Base-by-base conservation (phyloP, 2,329 filamentous ascomycete genomes). In the Colletotrichum sp. region DNA sequence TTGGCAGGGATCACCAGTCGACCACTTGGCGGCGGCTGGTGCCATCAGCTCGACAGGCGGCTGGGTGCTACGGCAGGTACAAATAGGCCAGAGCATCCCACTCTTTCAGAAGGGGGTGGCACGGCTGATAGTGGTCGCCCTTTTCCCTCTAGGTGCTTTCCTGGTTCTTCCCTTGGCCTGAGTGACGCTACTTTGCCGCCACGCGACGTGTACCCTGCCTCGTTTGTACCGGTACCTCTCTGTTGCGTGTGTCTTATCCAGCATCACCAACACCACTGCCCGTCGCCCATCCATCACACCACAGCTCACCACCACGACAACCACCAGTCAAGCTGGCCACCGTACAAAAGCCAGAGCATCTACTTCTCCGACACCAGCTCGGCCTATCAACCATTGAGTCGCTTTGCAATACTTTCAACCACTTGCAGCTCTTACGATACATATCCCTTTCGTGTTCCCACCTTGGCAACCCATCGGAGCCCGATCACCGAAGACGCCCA, bases 51-150 rank as follows among this genome's bases (percentile, higher is more conserved):
- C 18, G n/a, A 56, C 26, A 28, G 56, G 55, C n/a, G 58, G 34
- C 43, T 14, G 28, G 71, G 43, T 56, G 26, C 38, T 59, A 64
- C 56, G 48, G 73, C 73, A 75, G 73, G 73, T 75, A 75, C 73
- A 75, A 73, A 75, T 73, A 73, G 73, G 62, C 58, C 69, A 24
- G 28, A 61, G 63, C 63, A 75, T 75, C 69, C 73, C 73, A 73
- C 63, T 74, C 72, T 66, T 55, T 66, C 61, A 74, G 72, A 74
- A 74, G 68, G 72, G 72, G 61, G 52, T 55, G 61, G 72, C 59
- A 43, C 67, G 34, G 67, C 58, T 66, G 67, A 71, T 24, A 71
- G 68, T 62, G 69, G 72, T 66, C 34, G 55, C 32, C 48, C 65
- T 64, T 43, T 59, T 61, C 30, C 14, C 30, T 56, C 69, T 48